A percentile compares a stretch with the other conserved stretches of the same genome.
These are phyloP conservation scores for Rhododendron henanense DNA, from an alignment of 148 eudicot genomes.

Conservation along the genomic window DNA sequence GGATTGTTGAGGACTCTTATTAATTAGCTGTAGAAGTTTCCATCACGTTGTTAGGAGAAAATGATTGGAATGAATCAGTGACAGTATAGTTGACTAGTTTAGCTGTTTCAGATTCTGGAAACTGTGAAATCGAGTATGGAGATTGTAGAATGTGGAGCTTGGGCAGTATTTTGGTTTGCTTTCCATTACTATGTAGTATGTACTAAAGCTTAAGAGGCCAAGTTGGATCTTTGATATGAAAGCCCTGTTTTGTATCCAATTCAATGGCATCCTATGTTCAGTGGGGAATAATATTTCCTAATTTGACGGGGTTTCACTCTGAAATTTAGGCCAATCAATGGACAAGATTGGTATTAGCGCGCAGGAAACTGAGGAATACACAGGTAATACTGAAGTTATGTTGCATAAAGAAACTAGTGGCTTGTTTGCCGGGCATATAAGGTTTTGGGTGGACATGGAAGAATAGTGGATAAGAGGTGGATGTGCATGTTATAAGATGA, in stretches of 20 bases:
- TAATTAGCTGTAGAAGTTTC: background rate
- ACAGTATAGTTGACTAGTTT: background rate
- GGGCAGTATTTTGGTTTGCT: background rate
- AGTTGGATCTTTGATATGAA: background rate
- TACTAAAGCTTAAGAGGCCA: background rate
- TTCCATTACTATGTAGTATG: background rate
- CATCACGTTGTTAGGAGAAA: background rate
- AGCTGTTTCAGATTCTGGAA: background rate
- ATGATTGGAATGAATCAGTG: background rate
- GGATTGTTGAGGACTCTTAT: background rate
- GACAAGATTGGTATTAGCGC: no score
- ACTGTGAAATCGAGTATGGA: background rate
- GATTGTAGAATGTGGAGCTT: background rate
- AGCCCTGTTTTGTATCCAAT: background rate
- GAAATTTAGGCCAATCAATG: no score
- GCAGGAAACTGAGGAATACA: no score
- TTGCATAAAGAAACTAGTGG: no score
- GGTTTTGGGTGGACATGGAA: no score
- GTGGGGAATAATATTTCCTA: no score
- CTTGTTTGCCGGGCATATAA: no score
- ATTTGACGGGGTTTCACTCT: no score
- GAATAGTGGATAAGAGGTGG: no score
- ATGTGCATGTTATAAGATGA: no score
- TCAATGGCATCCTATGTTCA: background rate
- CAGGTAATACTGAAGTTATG: no score